Percentiles rank a stretch among this genome's conserved stretches.
These are phyloP conservation scores for Mucor irregularis DNA, from an alignment of 371 early-diverging fungal species.

Conservation along the genomic window DNA sequence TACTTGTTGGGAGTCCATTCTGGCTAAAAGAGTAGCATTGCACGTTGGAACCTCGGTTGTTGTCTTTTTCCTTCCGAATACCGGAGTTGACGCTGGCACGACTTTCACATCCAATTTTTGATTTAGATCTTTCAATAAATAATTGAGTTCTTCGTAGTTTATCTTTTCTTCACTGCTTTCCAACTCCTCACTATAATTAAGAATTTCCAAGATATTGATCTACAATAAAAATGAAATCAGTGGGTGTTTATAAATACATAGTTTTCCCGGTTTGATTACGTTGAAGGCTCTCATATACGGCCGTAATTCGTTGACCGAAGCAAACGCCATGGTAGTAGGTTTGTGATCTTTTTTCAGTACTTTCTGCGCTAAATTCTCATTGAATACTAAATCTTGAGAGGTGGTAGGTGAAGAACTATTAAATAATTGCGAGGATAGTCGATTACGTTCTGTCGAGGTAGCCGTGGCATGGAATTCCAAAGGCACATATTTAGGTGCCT, in stretches of 20 bases:
- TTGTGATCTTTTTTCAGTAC: slow-evolving; percentile 4
- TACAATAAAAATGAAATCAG: slow-evolving; percentile 2
- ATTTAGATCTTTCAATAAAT: slow-evolving; percentile 55
- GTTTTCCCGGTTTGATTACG: slow-evolving; percentile 22
- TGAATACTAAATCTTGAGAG: background rate
- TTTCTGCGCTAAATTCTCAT: background rate
- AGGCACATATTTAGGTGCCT: slow-evolving; percentile 43
- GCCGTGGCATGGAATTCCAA: slow-evolving; percentile 30
- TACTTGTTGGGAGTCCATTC: slow-evolving; percentile 37
- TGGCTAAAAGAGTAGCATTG: slow-evolving; percentile 32
- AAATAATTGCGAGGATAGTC: slow-evolving; percentile 1
- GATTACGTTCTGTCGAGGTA: background rate
- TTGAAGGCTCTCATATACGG: slow-evolving; percentile 52
- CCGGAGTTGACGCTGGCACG: slow-evolving; percentile 17
- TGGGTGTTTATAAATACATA: background rate
- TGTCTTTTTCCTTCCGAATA: slow-evolving; percentile 44
- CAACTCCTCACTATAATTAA: slow-evolving; percentile 15
- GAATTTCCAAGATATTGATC: slow-evolving; percentile 21
- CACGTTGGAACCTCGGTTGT: slow-evolving; percentile 5
- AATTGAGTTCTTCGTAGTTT: slow-evolving; percentile 36
- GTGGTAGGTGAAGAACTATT: background rate
- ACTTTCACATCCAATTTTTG: slow-evolving; percentile 57
- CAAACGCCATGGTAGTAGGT: background rate
- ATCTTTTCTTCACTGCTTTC: slow-evolving; percentile 1
- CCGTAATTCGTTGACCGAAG: slow-evolving; percentile 21